These are phyloP conservation scores for Alternaria arbusti DNA, from an alignment of 2,329 filamentous ascomycete genomes.

Conservation along the genomic window DNA sequence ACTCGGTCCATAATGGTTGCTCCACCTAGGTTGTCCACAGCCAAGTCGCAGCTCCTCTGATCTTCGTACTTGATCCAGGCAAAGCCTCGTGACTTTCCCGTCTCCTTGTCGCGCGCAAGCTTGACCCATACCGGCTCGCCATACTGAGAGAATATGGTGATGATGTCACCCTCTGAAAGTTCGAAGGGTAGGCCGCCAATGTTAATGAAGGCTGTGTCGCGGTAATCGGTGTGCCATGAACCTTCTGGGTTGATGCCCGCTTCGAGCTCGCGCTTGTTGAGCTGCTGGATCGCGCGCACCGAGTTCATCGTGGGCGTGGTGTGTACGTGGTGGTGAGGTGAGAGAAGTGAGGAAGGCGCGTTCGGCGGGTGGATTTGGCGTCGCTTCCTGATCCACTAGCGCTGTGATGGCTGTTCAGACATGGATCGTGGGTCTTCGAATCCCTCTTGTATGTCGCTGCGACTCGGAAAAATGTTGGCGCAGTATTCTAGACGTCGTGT, in stretches of 20 bases:
- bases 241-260: slow-evolving; percentile 83
- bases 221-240: slow-evolving; percentile 97
- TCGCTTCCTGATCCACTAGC: background rate
- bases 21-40: slow-evolving; percentile 93
- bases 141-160: slow-evolving; percentile 96
- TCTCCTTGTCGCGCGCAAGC: slow-evolving; percentile 91
- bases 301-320: slow-evolving; percentile 76
- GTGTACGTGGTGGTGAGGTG: background rate
- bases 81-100: slow-evolving; percentile 92
- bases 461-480: background rate
- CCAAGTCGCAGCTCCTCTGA: slow-evolving; percentile 92
- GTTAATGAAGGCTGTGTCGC: slow-evolving; percentile 95
- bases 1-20: slow-evolving; percentile 80
- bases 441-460: background rate
- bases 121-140: slow-evolving; percentile 95
- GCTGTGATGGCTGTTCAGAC: background rate
- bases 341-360: slow-evolving; percentile 14
- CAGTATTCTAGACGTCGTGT: background rate
- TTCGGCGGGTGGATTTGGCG: background rate
- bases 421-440: background rate
- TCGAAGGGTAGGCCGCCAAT: slow-evolving; percentile 93
- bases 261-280: slow-evolving; percentile 95
- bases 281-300: slow-evolving; percentile 87
- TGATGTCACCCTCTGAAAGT: slow-evolving; percentile 91
- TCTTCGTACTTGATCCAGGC: slow-evolving; percentile 98